Conservation (phyloP, 2,329 filamentous ascomycete genomes). For the Basipetospora sp. region DNA sequence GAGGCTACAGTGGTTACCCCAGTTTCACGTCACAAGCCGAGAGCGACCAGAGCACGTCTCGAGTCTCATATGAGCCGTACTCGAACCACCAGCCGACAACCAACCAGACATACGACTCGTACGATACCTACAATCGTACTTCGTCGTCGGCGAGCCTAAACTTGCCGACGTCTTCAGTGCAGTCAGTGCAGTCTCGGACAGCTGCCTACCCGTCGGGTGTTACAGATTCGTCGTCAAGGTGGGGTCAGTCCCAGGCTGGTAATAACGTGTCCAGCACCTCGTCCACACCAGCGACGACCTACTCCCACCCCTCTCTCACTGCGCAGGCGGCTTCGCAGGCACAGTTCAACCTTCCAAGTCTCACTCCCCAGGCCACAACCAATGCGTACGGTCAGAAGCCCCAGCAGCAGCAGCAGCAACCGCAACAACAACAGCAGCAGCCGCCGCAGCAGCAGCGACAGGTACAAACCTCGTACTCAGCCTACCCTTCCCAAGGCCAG, state of each 20-base stretch:
- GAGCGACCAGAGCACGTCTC: conserved; percentile 7
- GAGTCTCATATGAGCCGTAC: conserved; percentile 19
- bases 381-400: conserved; percentile 11
- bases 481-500: not conserved
- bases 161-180: not conserved
- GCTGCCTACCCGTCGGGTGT: not conserved
- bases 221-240: conserved; percentile 9
- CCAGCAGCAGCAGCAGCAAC: conserved; percentile 6
- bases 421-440: conserved; percentile 9
- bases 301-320: not conserved
- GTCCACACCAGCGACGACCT: not conserved
- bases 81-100: conserved; percentile 13
- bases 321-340: not conserved
- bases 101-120: conserved; percentile 11
- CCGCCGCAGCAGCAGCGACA: conserved; percentile 5
- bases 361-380: conserved; percentile 9
- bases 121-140: conserved; percentile 17
- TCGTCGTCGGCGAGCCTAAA: conserved; percentile 12
- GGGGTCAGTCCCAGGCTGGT: conserved; percentile 10
- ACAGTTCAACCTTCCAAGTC: conserved; percentile 12
- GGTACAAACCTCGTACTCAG: not conserved
- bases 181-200: not conserved
- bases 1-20: not conserved
- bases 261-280: conserved; percentile 7
- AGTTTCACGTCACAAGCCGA: conserved; percentile 3